A percentile compares a stretch with the other conserved stretches of the same genome.
These are phyloP conservation scores for Fonsecaea pugnacius DNA, from an alignment of 2,329 filamentous ascomycete species.

Conservation along the genomic window DNA sequence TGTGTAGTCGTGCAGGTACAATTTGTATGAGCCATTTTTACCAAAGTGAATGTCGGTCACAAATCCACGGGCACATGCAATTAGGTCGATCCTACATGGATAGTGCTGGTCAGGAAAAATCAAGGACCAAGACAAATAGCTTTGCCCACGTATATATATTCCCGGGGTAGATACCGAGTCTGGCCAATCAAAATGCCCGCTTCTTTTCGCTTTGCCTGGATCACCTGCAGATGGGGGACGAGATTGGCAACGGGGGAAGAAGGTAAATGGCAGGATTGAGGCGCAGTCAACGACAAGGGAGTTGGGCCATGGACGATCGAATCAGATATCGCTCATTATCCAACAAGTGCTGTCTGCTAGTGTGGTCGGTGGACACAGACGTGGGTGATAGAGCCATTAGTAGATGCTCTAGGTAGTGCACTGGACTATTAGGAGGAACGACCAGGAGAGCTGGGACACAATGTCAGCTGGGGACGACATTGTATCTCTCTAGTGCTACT, in stretches of 20 bases:
- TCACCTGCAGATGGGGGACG: background rate
- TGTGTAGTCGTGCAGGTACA: background rate
- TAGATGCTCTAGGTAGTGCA: background rate
- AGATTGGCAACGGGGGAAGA: background rate
- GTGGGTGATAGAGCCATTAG: background rate
- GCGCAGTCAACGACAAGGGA: background rate
- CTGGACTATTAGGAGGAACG: background rate
- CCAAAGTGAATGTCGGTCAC: background rate
- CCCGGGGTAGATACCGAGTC: background rate
- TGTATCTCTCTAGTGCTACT: too few relatives aligned
- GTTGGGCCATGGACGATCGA: background rate
- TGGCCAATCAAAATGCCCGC: background rate
- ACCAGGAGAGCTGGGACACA: background rate
- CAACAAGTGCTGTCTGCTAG: background rate
- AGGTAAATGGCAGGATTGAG: background rate
- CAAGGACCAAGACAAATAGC: background rate
- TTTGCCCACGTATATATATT: background rate
- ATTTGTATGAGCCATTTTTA: slow-evolving; percentile 16
- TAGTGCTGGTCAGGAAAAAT: background rate
- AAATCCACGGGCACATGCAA: background rate
- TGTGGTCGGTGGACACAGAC: background rate
- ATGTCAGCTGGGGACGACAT: background rate
- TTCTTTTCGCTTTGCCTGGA: background rate
- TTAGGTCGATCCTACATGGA: background rate
- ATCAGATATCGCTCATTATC: slow-evolving; percentile 3